Conservation (phyloP, 192 early-diverging fungal species). For the Helicostylum pulchrum region DNA sequence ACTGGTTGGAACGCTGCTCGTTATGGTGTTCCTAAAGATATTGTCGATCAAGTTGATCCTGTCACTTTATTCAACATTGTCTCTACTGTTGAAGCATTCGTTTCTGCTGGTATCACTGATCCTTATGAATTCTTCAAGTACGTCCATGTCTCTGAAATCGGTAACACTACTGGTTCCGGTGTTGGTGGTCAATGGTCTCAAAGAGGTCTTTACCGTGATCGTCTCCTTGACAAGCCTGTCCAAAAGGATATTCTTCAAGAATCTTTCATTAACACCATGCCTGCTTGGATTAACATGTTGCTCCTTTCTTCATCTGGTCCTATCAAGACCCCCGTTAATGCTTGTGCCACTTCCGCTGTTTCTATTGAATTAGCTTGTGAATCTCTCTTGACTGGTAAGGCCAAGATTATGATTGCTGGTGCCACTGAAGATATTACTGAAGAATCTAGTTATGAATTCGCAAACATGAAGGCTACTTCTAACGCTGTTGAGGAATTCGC, state of each 20-base stretch:
- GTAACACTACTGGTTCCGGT: slow-evolving; percentile 87
- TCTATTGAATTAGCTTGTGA: slow-evolving; percentile 92
- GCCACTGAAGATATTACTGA: slow-evolving; percentile 93
- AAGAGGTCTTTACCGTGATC: slow-evolving; percentile 75
- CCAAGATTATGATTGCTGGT: slow-evolving; percentile 90
- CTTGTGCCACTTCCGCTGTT: slow-evolving; percentile 89
- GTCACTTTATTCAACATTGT: slow-evolving; percentile 89
- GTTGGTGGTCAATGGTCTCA: slow-evolving; percentile 83
- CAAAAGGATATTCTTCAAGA: slow-evolving; percentile 95
- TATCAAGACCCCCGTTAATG: slow-evolving; percentile 91
- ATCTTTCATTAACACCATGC: slow-evolving; percentile 93
- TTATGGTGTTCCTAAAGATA: slow-evolving; percentile 90
- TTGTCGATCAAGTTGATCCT: slow-evolving; percentile 87
- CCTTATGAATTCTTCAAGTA: slow-evolving; percentile 97
- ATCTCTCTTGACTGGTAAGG: slow-evolving; percentile 85
- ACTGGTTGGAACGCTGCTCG: slow-evolving; percentile 91
- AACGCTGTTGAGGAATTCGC: slow-evolving; percentile 81
- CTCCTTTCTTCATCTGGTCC: slow-evolving; percentile 89
- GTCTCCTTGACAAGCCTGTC: slow-evolving; percentile 75
- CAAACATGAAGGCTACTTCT: slow-evolving; percentile 93
- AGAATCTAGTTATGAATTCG: slow-evolving; percentile 92
- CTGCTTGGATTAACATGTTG: slow-evolving; percentile 97
- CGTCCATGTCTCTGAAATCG: slow-evolving; percentile 91
- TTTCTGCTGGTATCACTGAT: slow-evolving; percentile 89
- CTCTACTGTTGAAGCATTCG: slow-evolving; percentile 88